Base-by-base conservation (phyloP, 306 rosid species). In the Ceratonia siliqua region DNA sequence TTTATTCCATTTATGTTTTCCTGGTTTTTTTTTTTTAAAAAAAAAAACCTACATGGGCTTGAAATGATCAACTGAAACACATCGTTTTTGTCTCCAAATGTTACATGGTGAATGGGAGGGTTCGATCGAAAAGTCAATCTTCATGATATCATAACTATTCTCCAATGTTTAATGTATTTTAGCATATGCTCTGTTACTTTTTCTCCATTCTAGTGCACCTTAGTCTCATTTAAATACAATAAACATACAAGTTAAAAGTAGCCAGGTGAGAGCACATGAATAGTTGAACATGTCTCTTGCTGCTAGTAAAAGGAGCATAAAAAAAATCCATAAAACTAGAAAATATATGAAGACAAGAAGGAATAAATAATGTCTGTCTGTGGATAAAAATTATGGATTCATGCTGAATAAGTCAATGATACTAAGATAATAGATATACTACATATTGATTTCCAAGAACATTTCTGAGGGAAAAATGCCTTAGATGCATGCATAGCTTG, bases 21-120 rank as follows among this genome's bases (percentile, higher is more conserved):
- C n/a, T 14, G 24, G 8, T 28, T n/a, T 27, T 7, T 21, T 61
- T 1, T 39, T 28, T 14, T n/a, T n/a, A n/a, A n/a, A n/a, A n/a
- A 30, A 21, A 55, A 42, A 70, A 42, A 54, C 62, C 79, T 50
- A 52, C 2, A 50, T 27, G 72, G 18, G 5, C 33, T 71, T 7
- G 54, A 22, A 56, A 41, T 27, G 25, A 27, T 30, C 32, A 20
- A 52, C 14, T 2, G 53, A 22, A 36, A 54, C 64, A 22, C 21
- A 17, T 18, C 14, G 45, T 17, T 76, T 28, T 12, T 54, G 38
- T 42, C 21, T 66, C 38, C 39, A 50, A 72, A 41, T 46, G 58
- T 28, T 12, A 12, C 36, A 27, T 20, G 50, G 56, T 73, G 48
- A 45, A 38, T 32, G 27, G 36, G 43, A 7, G 12, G 62, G 32